These are phyloP conservation scores for Porcisia hertigi DNA, from an alignment of 208 protist genomes.

Conservation along the genomic window DNA sequence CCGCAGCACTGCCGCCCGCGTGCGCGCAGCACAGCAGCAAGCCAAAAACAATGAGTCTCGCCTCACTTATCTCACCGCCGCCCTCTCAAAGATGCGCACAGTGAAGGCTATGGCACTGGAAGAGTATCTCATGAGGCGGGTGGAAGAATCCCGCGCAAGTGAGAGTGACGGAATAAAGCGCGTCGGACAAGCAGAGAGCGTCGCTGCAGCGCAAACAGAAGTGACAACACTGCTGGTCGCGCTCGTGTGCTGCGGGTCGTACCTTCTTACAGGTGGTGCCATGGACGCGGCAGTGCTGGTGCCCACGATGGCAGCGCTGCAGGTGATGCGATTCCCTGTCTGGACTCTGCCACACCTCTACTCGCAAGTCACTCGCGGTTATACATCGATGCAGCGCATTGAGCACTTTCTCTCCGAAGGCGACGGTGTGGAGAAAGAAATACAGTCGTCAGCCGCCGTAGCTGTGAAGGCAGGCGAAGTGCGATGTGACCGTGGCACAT, in stretches of 20 bases:
- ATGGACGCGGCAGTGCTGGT: conserved; percentile 71
- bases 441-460: neutral
- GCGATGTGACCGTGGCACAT: conserved; percentile 27
- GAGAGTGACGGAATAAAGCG: conserved; percentile 53
- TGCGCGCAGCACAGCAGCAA: conserved; percentile 59
- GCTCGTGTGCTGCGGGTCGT: conserved; percentile 61
- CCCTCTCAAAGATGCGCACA: conserved; percentile 67
- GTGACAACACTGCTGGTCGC: conserved; percentile 61
- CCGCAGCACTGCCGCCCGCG: conserved; percentile 38
- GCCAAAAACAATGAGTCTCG: conserved; percentile 48
- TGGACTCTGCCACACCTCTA: conserved; percentile 68
- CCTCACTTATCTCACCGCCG: conserved; percentile 62
- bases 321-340: conserved; percentile 72
- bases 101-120: conserved; percentile 78
- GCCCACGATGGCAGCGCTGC: conserved; percentile 71
- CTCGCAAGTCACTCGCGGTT: conserved; percentile 56
- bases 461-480: conserved; percentile 22
- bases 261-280: conserved; percentile 52
- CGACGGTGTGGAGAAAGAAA: conserved; percentile 4
- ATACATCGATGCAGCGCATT: conserved; percentile 61
- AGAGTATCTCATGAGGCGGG: conserved; percentile 36
- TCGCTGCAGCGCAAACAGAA: conserved; percentile 57
- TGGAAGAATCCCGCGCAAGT: conserved; percentile 37
- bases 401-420: conserved; percentile 49
- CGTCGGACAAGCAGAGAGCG: conserved; percentile 43